These are phyloP conservation scores for Histomonas meleagridis DNA, from an alignment of 208 protist species.

Conservation along the genomic window DNA sequence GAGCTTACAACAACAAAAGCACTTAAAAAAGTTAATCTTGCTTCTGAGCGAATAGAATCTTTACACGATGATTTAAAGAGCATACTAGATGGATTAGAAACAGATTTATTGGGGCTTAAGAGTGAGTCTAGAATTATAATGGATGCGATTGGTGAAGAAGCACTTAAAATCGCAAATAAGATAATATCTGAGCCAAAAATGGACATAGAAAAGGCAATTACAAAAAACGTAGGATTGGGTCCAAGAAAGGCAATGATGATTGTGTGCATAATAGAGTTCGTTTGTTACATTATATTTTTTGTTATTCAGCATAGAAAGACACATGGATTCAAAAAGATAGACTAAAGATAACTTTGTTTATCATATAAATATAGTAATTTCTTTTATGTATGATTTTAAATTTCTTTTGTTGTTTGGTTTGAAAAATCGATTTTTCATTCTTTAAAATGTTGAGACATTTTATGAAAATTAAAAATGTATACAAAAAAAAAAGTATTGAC, in stretches of 20 bases:
- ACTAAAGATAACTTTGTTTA: too few relatives aligned
- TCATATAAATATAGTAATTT: too few relatives aligned
- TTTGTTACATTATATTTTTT: neutral
- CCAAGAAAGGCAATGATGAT: neutral
- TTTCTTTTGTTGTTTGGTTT: too few relatives aligned
- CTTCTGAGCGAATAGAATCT: neutral
- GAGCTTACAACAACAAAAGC: neutral
- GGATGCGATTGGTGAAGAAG: neutral
- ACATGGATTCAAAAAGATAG: neutral
- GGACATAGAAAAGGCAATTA: too few relatives aligned
- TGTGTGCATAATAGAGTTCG: neutral
- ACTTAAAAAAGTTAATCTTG: neutral
- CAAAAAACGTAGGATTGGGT: neutral
- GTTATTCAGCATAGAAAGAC: neutral
- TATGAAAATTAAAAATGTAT: too few relatives aligned
- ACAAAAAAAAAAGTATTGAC: too few relatives aligned
- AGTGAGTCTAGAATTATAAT: neutral
- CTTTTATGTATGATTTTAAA: too few relatives aligned
- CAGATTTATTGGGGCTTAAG: neutral
- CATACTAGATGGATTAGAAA: neutral
- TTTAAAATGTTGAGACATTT: too few relatives aligned
- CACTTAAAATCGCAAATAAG: neutral
- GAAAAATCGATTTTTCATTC: too few relatives aligned
- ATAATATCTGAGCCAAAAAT: too few relatives aligned
- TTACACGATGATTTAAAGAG: neutral